Evolutionary conservation across 306 rosid genomes (phyloP).

Genomic region (Vicia faba): DNA sequence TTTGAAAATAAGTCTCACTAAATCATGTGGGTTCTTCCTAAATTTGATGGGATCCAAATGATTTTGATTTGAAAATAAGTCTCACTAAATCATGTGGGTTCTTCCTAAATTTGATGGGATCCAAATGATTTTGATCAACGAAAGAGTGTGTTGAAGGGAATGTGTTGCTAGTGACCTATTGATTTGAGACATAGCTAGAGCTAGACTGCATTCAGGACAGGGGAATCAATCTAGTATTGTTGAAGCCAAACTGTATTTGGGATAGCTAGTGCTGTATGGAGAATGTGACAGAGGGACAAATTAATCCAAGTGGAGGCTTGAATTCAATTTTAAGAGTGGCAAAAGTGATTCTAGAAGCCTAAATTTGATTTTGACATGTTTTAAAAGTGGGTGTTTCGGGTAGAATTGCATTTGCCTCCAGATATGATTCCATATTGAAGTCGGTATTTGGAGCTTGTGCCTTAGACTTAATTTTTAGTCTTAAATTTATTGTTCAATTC

Average conservation of each 20-base stretch:
- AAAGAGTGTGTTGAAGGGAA: not conserved
- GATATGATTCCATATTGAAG: not conserved
- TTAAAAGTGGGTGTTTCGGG: not conserved
- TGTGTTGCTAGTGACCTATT: not conserved
- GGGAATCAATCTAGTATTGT: not conserved
- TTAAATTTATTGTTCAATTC: not conserved
- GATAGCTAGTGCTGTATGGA: not conserved
- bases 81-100: not conserved
- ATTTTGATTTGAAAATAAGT: too few relatives aligned
- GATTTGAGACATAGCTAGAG: not conserved
- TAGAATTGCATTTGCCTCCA: conserved; percentile 2
- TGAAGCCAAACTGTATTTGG: not conserved
- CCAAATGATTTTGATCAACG: not conserved
- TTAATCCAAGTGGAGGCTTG: not conserved
- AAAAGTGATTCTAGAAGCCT: not conserved
- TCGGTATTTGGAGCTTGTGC: not conserved
- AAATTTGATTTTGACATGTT: not conserved
- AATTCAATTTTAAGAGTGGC: not conserved
- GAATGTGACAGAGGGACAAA: not conserved
- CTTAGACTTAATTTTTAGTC: not conserved
- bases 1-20: not conserved
- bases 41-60: not conserved
- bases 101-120: not conserved
- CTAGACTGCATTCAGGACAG: not conserved
- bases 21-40: not conserved